These are phyloP conservation scores for Cyberlindnera xylosilytica DNA, from an alignment of 805 yeast genomes.

Conservation along the genomic window DNA sequence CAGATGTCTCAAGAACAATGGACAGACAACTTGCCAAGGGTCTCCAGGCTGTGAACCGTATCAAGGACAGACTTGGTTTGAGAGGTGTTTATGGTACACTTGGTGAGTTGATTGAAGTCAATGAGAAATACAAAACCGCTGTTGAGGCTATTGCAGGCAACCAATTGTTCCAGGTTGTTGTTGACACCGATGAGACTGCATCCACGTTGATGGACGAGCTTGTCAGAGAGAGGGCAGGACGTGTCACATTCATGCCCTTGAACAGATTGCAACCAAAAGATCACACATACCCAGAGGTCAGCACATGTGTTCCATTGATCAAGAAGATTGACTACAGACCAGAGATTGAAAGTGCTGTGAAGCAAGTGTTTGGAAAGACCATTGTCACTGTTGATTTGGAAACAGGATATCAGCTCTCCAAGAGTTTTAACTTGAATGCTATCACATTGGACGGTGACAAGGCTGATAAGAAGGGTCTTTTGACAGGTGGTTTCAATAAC, in stretches of 20 bases:
- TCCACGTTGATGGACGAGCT: conserved; percentile 74
- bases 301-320: conserved; percentile 69
- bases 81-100: conserved; percentile 76
- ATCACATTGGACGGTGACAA: conserved; percentile 92
- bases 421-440: conserved; percentile 58
- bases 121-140: conserved; percentile 79
- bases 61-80: conserved; percentile 56
- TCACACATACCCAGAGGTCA: conserved; percentile 57
- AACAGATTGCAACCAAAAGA: conserved; percentile 52
- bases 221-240: conserved; percentile 64
- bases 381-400: conserved; percentile 71
- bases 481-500: conserved; percentile 87
- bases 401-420: conserved; percentile 65
- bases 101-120: conserved; percentile 78
- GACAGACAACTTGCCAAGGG: conserved; percentile 70
- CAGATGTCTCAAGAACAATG: conserved; percentile 68
- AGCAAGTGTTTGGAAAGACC: conserved; percentile 77
- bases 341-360: conserved; percentile 60
- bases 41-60: conserved; percentile 61
- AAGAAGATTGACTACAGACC: conserved; percentile 65
- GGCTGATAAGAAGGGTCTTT: conserved; percentile 77
- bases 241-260: conserved; percentile 89
- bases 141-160: conserved; percentile 89
- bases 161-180: conserved; percentile 83
- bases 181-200: conserved; percentile 84